Evolutionary conservation across 306 rosid genomes (phyloP).

Genomic region (Cucumis melo): DNA sequence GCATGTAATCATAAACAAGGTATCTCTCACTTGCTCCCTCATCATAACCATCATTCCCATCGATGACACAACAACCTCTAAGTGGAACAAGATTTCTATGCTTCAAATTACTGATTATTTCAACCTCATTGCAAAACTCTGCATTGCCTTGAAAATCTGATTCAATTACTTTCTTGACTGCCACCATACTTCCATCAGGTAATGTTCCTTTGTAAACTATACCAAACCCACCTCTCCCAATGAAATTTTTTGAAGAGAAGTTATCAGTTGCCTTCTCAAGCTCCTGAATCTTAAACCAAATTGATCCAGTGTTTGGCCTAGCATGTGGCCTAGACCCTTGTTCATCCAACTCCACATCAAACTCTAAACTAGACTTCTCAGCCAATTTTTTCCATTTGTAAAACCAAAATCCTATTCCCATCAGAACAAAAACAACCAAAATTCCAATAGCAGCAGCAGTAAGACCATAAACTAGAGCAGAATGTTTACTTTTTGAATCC

Average conservation of each 20-base stretch:
- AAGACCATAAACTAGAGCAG: conserved; percentile 59
- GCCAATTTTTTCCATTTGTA: conserved; percentile 24
- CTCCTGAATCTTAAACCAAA: conserved; percentile 82
- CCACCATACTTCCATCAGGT: conserved; percentile 64
- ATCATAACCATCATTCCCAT: conserved; percentile 26
- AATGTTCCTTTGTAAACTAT: conserved; percentile 65
- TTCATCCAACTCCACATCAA: conserved; percentile 47
- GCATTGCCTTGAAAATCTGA: conserved; percentile 78
- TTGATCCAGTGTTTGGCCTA: conserved; percentile 78
- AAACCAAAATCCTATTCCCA: conserved; percentile 57
- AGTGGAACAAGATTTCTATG: conserved; percentile 83
- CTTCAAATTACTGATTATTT: conserved; percentile 82
- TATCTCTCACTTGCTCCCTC: conserved; percentile 53
- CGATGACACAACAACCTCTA: conserved; percentile 83
- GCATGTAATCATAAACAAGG: conserved; percentile 89
- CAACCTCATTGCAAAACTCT: conserved; percentile 91
- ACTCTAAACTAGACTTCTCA: conserved; percentile 14
- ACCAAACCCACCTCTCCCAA: conserved; percentile 93
- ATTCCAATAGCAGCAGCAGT: conserved; percentile 63
- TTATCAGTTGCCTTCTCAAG: conserved; percentile 72
- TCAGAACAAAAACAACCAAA: conserved; percentile 34
- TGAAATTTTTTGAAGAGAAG: conserved; percentile 63
- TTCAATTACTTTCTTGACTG: conserved; percentile 64
- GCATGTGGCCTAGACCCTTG: conserved; percentile 47
- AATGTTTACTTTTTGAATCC: conserved; percentile 26